Evolutionary conservation across 805 yeast genomes (phyloP).

Genomic region (Komagataella phaffii): DNA sequence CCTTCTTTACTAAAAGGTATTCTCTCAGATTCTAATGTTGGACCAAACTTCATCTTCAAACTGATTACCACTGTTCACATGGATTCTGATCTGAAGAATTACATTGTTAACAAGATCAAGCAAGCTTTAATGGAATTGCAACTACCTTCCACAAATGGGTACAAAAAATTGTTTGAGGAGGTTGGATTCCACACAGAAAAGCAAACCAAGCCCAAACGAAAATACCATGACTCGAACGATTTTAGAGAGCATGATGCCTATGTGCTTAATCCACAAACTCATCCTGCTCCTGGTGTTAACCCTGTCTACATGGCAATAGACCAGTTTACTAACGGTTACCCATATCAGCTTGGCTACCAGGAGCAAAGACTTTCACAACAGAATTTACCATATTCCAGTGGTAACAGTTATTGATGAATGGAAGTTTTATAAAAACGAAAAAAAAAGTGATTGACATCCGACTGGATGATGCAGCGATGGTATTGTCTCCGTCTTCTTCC

Average conservation of each 20-base stretch:
- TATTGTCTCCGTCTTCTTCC: background rate
- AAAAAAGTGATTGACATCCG: background rate
- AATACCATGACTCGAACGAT: background rate
- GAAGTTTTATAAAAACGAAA: background rate
- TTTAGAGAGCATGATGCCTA: background rate
- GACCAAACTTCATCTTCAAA: constrained; percentile 70
- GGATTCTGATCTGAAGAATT: constrained; percentile 40
- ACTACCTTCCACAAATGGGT: constrained; percentile 47
- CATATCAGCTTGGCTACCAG: background rate
- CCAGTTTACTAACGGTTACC: background rate
- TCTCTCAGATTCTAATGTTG: constrained; percentile 53
- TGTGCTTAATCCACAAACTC: background rate
- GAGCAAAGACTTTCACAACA: background rate
- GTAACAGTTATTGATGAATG: background rate
- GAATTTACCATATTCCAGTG: background rate
- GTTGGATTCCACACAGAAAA: constrained; percentile 46
- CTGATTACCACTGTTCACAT: constrained; percentile 61
- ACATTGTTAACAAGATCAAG: constrained; percentile 48
- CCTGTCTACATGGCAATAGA: background rate
- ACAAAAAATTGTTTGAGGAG: constrained; percentile 82
- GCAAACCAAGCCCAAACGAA: background rate
- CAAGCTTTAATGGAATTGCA: constrained; percentile 46
- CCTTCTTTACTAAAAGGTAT: constrained; percentile 35
- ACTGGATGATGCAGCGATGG: background rate
- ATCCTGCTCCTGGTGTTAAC: background rate